Evolutionary conservation across 2,329 filamentous ascomycete genomes (phyloP), one percentile per base, ranked within the genome.

Genomic region (Talaromyces piceae): DNA sequence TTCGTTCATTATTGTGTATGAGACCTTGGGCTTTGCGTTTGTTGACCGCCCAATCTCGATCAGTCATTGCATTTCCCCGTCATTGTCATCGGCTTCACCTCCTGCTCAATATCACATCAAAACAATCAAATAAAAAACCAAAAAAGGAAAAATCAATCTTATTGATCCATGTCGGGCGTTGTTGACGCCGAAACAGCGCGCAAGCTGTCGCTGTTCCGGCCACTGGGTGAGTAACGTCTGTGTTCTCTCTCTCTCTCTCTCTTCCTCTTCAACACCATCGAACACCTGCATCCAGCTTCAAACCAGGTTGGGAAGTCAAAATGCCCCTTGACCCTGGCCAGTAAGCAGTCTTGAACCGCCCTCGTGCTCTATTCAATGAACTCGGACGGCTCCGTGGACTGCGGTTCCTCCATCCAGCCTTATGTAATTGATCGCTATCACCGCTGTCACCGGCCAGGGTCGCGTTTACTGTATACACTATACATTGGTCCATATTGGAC

Each of bases 181-280:
- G 33, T 37, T 4, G 65, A 68, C 58, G 64, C 67, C 54, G 67
- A 66, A 62, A 67, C 64, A 62, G 67, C 68, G 54, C 66, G 65
- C 59, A 60, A 72, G 52, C 59, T 73, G 61, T 73, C 71, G 53
- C 63, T 73, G 45, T 68, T 73, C 58, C 68, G 69, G 58, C 71
- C 71, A 56, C 61, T 73, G 57, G 71, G 71, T 73, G 66, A 61
- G 70, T n/a, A n/a, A n/a, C n/a, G n/a, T 45, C 27, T 27, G 26
- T 28, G 7, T 11, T 45, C 33, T 18, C 31, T 20, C 57, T 51
- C 57, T 55, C 56, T 60, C 59, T 48, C 49, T 45, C 53, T 54
- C 25, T 26, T 39, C 45, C 27, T 30, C 13, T 31, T n/a, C 30
- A 31, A 33, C 30, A 33, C 6, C 30, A 33, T 5, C 12, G 27